Evolutionary conservation across 2,329 filamentous ascomycete genomes (phyloP).

Genomic region (Ascocoryne sarcoides): DNA sequence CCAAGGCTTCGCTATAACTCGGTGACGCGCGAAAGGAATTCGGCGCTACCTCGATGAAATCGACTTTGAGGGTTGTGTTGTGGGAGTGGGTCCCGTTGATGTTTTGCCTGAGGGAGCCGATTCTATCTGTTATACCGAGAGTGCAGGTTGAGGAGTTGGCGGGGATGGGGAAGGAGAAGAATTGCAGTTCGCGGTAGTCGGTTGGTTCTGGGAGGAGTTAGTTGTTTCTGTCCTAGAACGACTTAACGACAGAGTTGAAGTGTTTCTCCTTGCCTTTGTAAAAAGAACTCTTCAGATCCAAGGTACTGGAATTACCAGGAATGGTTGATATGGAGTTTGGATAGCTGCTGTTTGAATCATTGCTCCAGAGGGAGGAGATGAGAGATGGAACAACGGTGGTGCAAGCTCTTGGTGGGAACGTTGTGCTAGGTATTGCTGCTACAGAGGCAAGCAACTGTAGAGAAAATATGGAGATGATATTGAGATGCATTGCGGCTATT

Average conservation of each 20-base stretch:
- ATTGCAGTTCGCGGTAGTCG: background rate
- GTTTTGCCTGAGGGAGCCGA: background rate
- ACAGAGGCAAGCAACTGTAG: too few species aligned
- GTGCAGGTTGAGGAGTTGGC: too few species aligned
- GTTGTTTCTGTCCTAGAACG: too few species aligned
- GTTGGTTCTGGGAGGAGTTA: background rate
- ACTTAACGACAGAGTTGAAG: too few species aligned
- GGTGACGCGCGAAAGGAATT: too few species aligned
- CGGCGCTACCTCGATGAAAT: constrained; percentile 11
- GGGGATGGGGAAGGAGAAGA: background rate
- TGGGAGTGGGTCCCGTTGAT: background rate
- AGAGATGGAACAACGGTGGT: constrained; percentile 6
- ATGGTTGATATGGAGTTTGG: background rate
- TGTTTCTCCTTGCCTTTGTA: too few species aligned
- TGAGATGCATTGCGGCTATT: too few species aligned
- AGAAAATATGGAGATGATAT: too few species aligned
- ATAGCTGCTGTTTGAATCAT: constrained; percentile 3
- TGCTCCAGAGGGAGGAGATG: constrained; percentile 4
- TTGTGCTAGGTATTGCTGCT: constrained; percentile 3
- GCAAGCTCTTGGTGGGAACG: constrained; percentile 6
- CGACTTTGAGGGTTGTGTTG: constrained; percentile 1
- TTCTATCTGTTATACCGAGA: background rate
- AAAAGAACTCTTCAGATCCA: background rate
- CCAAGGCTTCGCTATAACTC: too few species aligned
- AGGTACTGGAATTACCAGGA: background rate